Base-by-base conservation (phyloP, 345 rosid genomes). In the Barbarea vulgaris region DNA sequence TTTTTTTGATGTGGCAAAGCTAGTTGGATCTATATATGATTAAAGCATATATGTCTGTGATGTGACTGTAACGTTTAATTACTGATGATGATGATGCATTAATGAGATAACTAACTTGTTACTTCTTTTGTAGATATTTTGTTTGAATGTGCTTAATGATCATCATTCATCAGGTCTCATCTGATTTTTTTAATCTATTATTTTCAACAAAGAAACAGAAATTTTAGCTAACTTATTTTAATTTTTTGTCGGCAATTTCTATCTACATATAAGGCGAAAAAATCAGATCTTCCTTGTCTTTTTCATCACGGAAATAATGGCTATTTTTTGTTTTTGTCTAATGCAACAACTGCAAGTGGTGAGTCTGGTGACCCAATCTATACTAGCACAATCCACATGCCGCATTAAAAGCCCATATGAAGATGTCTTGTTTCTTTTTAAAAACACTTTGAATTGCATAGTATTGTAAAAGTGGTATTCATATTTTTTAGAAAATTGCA, bases 1-100 rank as follows among this genome's bases (percentile, higher is more conserved):
- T 3, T 42, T 42, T 6, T n/a, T 58, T 58, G 54, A 67, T 75
- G 53, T 44, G 66, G 72, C 41, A 64, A 55, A 55, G 24, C 72
- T 55, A 56, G 41, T 19, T 65, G 22, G 61, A 67, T 58, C 41
- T 50, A 50, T 62, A 59, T 39, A 69, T 59, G 73, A 59, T 15
- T 55, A 17, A 41, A 73, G 64, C 52, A 72, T 61, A 61, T 37
- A 27, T 54, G 70, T 51, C 25, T 5, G 17, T 46, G 18, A 59
- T 2, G 8, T 42, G 48, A 44, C 48, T n/a, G 52, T 61, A 19
- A 72, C 13, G 51, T 36, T 50, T 51, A 31, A 44, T n/a, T 44
- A 9, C 9, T 64, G 3, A 17, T 14, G 48, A 15, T 41, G 55
- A 47, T 59, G 59, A 44, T 28, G 65, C 41, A 37, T 50, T 61